phyloP scores from a whole-genome alignment of 2,329 filamentous ascomycete species.

The Huntiella moniliformis region DNA sequence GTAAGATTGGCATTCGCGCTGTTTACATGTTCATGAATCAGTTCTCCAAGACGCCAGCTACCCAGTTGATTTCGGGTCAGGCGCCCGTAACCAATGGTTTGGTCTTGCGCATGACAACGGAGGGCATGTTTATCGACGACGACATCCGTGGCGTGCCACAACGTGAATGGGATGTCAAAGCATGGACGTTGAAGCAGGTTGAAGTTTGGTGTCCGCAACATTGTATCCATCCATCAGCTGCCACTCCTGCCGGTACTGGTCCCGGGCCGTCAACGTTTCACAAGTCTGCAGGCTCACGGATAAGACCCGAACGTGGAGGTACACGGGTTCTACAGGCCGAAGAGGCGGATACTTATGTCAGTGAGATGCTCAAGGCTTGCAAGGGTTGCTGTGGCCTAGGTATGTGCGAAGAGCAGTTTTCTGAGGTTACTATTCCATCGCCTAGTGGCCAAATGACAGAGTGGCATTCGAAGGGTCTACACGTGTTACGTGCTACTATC shows the following conservation, averaged over 20 bases:
- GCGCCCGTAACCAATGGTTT: conserved; percentile 80
- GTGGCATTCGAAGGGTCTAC: conserved; percentile 35
- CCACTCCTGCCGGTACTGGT: conserved; percentile 21
- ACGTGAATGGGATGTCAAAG: conserved; percentile 96
- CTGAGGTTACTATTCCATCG: conserved; percentile 24
- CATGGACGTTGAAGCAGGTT: conserved; percentile 85
- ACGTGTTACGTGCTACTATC: conserved; percentile 44
- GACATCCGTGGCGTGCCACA: conserved; percentile 82
- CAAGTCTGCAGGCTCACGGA: conserved; percentile 28
- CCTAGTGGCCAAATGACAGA: conserved; percentile 30
- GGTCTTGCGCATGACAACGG: conserved; percentile 77
- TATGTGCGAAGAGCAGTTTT: conserved; percentile 27
- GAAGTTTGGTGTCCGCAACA: conserved; percentile 69
- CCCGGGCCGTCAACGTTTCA: conserved; percentile 26
- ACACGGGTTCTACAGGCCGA: conserved; percentile 38
- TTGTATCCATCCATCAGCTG: conserved; percentile 29
- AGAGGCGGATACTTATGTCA: conserved; percentile 46
- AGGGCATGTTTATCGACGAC: conserved; percentile 93
- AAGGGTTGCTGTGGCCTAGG: conserved; percentile 42
- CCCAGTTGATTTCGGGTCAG: conserved; percentile 69
- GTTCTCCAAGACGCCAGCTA: conserved; percentile 74
- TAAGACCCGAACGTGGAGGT: conserved; percentile 29
- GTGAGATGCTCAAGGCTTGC: conserved; percentile 44
- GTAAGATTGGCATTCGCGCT: conserved; percentile 89
- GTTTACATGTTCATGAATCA: conserved; percentile 87